Conservation (phyloP, 1,284 basidiomycete species). For the Thelephora terrestris region DNA sequence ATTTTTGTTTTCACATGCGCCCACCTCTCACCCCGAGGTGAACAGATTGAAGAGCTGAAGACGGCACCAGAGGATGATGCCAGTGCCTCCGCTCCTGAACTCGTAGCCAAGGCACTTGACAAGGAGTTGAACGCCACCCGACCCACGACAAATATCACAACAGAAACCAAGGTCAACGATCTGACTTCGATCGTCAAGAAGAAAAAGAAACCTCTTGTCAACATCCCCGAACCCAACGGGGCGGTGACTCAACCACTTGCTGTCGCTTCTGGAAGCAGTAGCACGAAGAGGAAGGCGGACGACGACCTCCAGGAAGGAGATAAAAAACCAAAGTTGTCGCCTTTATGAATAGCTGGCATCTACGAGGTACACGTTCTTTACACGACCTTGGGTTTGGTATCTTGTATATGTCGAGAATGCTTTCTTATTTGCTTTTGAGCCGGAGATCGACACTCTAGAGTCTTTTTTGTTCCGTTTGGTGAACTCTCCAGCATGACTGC, state of each 20-base stretch:
- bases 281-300: slow-evolving; percentile 63
- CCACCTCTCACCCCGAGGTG: background rate
- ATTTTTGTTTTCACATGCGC: background rate
- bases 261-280: slow-evolving; percentile 16
- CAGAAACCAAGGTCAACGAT: slow-evolving; percentile 54
- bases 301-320: slow-evolving; percentile 23
- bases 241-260: slow-evolving; percentile 12
- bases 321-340: background rate
- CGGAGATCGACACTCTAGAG: no score
- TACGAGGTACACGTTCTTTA: no score
- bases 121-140: slow-evolving; percentile 44
- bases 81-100: slow-evolving; percentile 44
- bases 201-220: slow-evolving; percentile 58
- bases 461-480: no score
- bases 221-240: slow-evolving; percentile 18
- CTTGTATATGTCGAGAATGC: no score
- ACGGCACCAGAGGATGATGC: slow-evolving; percentile 54
- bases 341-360: background rate
- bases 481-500: no score
- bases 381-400: no score
- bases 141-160: slow-evolving; percentile 16
- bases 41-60: slow-evolving; percentile 79
- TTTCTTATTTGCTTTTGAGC: no score
- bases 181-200: slow-evolving; percentile 77
- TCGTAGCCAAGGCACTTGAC: slow-evolving; percentile 62